phyloP scores from a whole-genome alignment of 345 rosid species.

The Eucalyptus curtisii region DNA sequence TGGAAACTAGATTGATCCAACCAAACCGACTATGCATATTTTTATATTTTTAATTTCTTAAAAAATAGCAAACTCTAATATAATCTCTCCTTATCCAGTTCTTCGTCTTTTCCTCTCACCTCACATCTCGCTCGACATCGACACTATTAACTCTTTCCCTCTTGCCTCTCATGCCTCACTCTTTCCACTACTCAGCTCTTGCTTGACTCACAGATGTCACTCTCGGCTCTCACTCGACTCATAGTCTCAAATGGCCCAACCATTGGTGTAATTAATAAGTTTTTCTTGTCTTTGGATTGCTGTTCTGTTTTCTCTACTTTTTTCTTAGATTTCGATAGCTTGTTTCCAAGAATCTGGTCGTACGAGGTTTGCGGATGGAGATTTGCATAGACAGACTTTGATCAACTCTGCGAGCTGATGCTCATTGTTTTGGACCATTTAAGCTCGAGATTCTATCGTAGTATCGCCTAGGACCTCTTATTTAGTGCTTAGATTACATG shows the following conservation, averaged over 20 bases:
- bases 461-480: not conserved
- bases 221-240: not conserved
- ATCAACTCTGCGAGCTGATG: not conserved
- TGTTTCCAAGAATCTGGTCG: not conserved
- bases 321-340: not conserved
- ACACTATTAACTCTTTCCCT: not conserved
- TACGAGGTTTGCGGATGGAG: not conserved
- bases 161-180: not conserved
- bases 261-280: not conserved
- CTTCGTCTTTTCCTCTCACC: not conserved
- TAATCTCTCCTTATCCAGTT: too few relatives aligned
- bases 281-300: not conserved
- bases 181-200: not conserved
- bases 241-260: not conserved
- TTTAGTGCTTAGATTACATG: not conserved
- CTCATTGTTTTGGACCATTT: not conserved
- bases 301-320: not conserved
- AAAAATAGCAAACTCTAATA: too few relatives aligned
- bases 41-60: not conserved
- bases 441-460: not conserved
- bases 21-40: accelerated
- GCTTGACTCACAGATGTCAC: not conserved
- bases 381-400: not conserved
- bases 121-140: not conserved
- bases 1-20: too few relatives aligned